phyloP scores from a whole-genome alignment of 1,139 yeast species.

The Torulaspora globosa region DNA sequence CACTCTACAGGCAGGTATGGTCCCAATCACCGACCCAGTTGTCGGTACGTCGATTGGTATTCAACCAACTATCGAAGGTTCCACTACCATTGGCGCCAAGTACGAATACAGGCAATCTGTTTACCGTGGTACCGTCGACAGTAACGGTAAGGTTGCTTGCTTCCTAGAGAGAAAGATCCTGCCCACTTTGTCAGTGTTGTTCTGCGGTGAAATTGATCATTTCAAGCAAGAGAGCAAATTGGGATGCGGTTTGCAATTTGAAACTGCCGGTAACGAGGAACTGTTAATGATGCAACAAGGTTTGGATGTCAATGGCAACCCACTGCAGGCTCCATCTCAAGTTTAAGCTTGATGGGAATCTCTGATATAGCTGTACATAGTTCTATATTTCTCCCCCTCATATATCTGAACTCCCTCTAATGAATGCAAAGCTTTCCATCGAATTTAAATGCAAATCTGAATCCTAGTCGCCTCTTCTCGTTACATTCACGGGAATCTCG shows the following conservation, averaged over 20 bases:
- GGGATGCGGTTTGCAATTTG: slow-evolving; percentile 94
- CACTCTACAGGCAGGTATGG: slow-evolving; percentile 71
- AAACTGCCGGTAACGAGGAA: slow-evolving; percentile 91
- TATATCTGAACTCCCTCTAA: slow-evolving; percentile 10
- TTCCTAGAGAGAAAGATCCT: slow-evolving; percentile 89
- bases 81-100: slow-evolving; percentile 93
- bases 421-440: slow-evolving; percentile 5
- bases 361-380: slow-evolving; percentile 16
- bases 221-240: slow-evolving; percentile 74
- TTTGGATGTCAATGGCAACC: slow-evolving; percentile 79
- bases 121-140: slow-evolving; percentile 92
- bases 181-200: slow-evolving; percentile 84
- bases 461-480: slow-evolving; percentile 1
- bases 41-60: slow-evolving; percentile 77
- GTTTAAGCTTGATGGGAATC: slow-evolving; percentile 9
- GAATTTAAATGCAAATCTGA: slow-evolving; percentile 1
- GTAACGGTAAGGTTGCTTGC: slow-evolving; percentile 85
- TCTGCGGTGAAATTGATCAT: slow-evolving; percentile 95
- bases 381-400: slow-evolving; percentile 12
- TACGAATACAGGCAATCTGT: slow-evolving; percentile 96
- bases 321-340: slow-evolving; percentile 52
- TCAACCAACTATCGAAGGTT: slow-evolving; percentile 83
- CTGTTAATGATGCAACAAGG: slow-evolving; percentile 74
- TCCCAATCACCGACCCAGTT: slow-evolving; percentile 75
- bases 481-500: not conserved